Base-by-base conservation (phyloP, 345 rosid species). In the Eucalyptus guilfoylei region DNA sequence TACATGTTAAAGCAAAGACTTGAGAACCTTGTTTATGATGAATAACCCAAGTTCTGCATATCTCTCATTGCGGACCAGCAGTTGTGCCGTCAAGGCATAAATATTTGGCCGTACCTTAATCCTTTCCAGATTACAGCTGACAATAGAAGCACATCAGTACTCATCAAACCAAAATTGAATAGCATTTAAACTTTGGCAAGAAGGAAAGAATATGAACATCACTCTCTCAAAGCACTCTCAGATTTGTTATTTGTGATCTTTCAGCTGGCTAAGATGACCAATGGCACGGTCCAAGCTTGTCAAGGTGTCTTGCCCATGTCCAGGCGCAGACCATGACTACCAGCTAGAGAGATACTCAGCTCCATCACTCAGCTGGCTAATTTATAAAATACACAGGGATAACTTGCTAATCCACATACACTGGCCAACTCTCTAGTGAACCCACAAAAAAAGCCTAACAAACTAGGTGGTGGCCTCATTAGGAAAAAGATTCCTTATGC, bases 71-170 rank as follows among this genome's bases (percentile, higher is more conserved):
- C 91, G 93, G 26, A 95, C 95, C 92, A 98, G 91, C 86, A 97
- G 95, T 91, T 95, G 98, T 88, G 95, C 86, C 32, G 92, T 94
- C 96, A 98, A 92, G 89, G 96, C 98, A 90, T 93, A 93, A 7
- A 98, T 89, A 91, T 93, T 96, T 60, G 96, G 91, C 90, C 93
- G 95, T 90, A 96, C 95, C 93, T 94, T 98, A 86, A 96, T 93
- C 94, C 94, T 98, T 90, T 95, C 99, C 88, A 92, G 86, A 92
- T 93, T 95, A 86, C 97, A 92, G 89, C 98, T 98, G 96, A 89
- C 80, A 91, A 76, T 86, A 86, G 45, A 91, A 91, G 90, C 44
- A 86, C 67, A 90, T 86, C 87, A 48, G 90, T 67, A 86, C 47
- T 60, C 76, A 85, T 34, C 52, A 34, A 37, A 67, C 47, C 28